Evolutionary conservation across 2,329 filamentous ascomycete species (phyloP), one percentile per base, ranked within the genome.

Genomic region (Ambrosiella xylebori): DNA sequence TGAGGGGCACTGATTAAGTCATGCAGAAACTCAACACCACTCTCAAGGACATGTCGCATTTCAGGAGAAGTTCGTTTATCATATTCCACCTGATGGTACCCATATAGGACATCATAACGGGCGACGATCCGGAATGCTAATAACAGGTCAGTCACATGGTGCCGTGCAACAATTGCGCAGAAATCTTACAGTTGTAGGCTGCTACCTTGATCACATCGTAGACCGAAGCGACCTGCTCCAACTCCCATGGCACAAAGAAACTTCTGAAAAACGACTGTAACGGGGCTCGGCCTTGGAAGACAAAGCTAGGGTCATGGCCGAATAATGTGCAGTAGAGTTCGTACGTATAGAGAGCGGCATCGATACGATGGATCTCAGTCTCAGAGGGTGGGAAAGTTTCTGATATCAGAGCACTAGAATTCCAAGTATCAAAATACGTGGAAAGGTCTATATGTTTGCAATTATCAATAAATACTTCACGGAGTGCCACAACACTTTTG

Each of bases 41-140:
- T 58, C 41, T 61, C 59, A 19, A 61, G 38, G 7, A 61, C 19
- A 19, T 61, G 54, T 2, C 56, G 59, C 57, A 58, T 61, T 35
- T 40, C 39, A 7, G 53, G 56, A 12, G 56, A 61, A 37, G 58
- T 56, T 15, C 56, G 56, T 19, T 58, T 52, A 15, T 56, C 52
- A 39, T 58, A 61, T 19, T 58, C 56, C 2, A 58, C 53, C 53
- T 49, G 41, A 40, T 61, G 27, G 15, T 53, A 54, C 11, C 59
- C 59, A 27, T 61, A 61, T 37, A 54, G 49, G 41, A 61, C 37
- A 13, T 61, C 59, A 57, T 61, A 54, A 44, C 59, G 59, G 11
- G 59, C 59, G n/a, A 61, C 57, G n/a, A 58, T 40, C 15, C 59
- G 59, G 36, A 61, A 61, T 39, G 57, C 59, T 61, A 37, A 9